These are phyloP conservation scores for Sisymbrium irio DNA, from an alignment of 345 rosid species.

Conservation along the genomic window DNA sequence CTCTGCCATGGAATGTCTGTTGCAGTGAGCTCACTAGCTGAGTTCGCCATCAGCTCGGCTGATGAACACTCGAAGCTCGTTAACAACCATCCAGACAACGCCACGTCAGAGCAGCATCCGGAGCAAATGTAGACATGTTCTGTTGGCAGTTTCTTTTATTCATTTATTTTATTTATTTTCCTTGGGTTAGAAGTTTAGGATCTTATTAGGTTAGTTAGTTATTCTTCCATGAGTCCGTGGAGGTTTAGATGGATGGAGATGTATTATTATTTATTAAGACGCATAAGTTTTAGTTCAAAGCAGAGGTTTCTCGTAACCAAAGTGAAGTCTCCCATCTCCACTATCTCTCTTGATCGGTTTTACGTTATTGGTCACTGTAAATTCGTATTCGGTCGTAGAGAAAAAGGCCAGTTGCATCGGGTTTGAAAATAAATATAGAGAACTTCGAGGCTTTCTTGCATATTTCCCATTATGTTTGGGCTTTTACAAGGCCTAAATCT, in stretches of 20 bases:
- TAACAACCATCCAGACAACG: constrained; percentile 50
- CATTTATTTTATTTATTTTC: not conserved
- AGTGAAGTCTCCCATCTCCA: too few relatives aligned
- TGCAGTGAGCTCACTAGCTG: constrained; percentile 69
- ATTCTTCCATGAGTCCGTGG: not conserved
- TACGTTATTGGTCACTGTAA: too few relatives aligned
- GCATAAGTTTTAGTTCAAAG: too few relatives aligned
- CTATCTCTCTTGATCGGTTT: too few relatives aligned
- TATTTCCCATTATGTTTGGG: not conserved
- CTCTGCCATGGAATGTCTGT: constrained; percentile 93
- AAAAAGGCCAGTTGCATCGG: too few relatives aligned
- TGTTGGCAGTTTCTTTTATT: not conserved
- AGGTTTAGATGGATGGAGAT: constrained; percentile 8
- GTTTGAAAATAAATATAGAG: too few relatives aligned
- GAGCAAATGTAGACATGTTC: constrained; percentile 4
- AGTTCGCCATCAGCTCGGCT: constrained; percentile 60
- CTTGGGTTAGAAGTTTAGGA: not conserved
- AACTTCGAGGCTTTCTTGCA: too few relatives aligned
- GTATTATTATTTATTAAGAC: too few relatives aligned
- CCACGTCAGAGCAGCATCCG: constrained; percentile 9
- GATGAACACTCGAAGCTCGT: constrained; percentile 62
- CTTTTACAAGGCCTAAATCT: too few relatives aligned
- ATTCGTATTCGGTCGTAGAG: too few relatives aligned
- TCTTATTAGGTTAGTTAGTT: constrained; percentile 6
- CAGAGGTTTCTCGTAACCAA: too few relatives aligned